Evolutionary conservation across 83 land plant genomes (phyloP).

Genomic region (Isoetes engelmannii): DNA sequence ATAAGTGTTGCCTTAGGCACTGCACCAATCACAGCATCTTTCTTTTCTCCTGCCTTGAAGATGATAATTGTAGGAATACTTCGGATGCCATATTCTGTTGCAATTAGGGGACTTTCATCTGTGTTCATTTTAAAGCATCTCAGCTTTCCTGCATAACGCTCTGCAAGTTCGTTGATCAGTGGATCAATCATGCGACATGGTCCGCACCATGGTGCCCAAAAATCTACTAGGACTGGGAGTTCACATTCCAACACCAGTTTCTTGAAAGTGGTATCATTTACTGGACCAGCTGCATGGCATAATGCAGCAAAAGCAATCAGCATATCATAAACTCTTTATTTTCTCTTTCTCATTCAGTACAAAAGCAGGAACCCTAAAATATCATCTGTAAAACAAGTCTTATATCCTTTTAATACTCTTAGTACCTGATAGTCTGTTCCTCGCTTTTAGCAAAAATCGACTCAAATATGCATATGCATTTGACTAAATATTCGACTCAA

Average conservation of each 20-base stretch:
- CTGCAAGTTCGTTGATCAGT: slow-evolving; percentile 49
- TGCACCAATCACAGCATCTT: slow-evolving; percentile 70
- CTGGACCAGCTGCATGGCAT: slow-evolving; percentile 37
- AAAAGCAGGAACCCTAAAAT: no score
- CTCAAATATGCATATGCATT: no score
- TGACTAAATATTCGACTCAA: no score
- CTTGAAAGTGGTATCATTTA: slow-evolving; percentile 47
- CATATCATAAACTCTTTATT: no score
- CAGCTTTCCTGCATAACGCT: slow-evolving; percentile 61
- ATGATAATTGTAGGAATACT: slow-evolving; percentile 77
- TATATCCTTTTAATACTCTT: no score
- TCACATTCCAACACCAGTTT: slow-evolving; percentile 47
- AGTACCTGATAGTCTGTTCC: no score
- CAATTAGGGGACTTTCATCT: slow-evolving; percentile 62
- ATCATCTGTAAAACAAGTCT: no score
- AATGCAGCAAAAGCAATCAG: no score
- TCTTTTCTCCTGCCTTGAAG: slow-evolving; percentile 64
- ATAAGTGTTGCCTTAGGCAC: slow-evolving; percentile 64
- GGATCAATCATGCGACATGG: slow-evolving; percentile 84
- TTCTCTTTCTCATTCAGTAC: no score
- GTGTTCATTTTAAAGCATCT: slow-evolving; percentile 67
- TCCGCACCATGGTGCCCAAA: slow-evolving; percentile 93
- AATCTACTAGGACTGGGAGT: slow-evolving; percentile 66
- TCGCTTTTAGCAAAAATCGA: no score
- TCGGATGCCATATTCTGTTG: slow-evolving; percentile 75